phyloP scores from a whole-genome alignment of 75 land plant species.

The Cryptomeria japonica region DNA sequence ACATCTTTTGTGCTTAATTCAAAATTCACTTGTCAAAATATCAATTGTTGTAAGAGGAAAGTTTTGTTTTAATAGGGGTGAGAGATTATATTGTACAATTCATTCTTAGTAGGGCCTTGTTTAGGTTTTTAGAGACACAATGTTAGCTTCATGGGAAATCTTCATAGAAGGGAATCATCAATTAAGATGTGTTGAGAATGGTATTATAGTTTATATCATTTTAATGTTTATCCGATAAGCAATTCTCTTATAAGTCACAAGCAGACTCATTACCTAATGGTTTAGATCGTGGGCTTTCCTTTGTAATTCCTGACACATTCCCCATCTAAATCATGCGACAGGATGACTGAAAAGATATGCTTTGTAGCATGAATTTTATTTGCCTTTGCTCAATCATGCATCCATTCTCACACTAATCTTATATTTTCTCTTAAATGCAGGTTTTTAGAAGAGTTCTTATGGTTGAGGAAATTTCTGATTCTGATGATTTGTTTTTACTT shows the following conservation, averaged over 20 bases:
- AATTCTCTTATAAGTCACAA: neutral
- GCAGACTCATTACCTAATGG: neutral
- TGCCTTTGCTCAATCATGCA: neutral
- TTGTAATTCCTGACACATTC: neutral
- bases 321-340: neutral
- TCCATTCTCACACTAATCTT: neutral
- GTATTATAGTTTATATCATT: neutral
- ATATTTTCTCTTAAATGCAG: conserved; percentile 21
- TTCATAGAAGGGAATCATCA: neutral
- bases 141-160: neutral
- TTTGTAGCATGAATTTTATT: neutral
- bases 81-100: neutral
- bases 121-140: neutral
- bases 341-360: neutral
- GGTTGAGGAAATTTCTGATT: conserved; percentile 35
- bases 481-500: conserved; percentile 71
- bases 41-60: neutral
- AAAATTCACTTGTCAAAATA: neutral
- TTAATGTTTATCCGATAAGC: neutral
- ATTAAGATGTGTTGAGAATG: neutral
- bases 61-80: neutral
- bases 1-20: neutral
- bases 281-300: neutral
- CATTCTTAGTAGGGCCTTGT: neutral
- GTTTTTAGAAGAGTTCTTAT: conserved; percentile 55